Evolutionary conservation across 2,329 filamentous ascomycete genomes (phyloP), one percentile per base, ranked within the genome.

Genomic region (Diaporthe eres): DNA sequence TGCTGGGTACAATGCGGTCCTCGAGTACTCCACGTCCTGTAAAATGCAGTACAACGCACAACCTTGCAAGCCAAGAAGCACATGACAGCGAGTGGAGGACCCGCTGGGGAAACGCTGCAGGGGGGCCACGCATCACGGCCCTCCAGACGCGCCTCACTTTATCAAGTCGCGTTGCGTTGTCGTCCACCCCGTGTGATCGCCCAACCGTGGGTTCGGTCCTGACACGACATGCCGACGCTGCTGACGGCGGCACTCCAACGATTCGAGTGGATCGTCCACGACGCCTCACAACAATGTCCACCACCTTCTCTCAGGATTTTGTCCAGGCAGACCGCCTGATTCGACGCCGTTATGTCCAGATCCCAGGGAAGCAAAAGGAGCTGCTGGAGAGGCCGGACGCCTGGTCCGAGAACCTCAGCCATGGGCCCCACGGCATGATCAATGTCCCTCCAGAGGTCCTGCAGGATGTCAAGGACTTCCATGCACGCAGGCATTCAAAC

Each of bases 351-450:
- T 86, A 88, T 78, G 80, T 88, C 44, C 82, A 79, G 34, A 87
- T 90, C 71, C 85, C 88, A 2, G 82, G 81, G 37, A 84, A 88
- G 22, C 91, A 93, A 78, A 79, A 81, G 58, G 78, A 83, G 12
- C 82, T 92, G 7, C 81, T 93, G 1, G 84, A 87, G 8, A 80
- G 84, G 15, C 76, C 82, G 8, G 83, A 86, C 22, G 88, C 84
- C 9, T 86, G 84, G 85, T 82, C 80, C 55, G 72, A 79, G 68
- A 71, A 75, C 22, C 77, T 81, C 6, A 75, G 77, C 37, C 71
- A 72, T 44, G 74, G 76, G 3, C 74, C 79, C 1, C 77, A 76
- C 57, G 77, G 77, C n/a, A 82, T 81, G 65, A 28, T 81, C 17
- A 83, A 83, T 70, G 78, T 85, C n/a, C 85, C 85, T 22, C 74